Evolutionary conservation across 2,329 filamentous ascomycete species (phyloP).

Genomic region (Sporothrix schenckii): DNA sequence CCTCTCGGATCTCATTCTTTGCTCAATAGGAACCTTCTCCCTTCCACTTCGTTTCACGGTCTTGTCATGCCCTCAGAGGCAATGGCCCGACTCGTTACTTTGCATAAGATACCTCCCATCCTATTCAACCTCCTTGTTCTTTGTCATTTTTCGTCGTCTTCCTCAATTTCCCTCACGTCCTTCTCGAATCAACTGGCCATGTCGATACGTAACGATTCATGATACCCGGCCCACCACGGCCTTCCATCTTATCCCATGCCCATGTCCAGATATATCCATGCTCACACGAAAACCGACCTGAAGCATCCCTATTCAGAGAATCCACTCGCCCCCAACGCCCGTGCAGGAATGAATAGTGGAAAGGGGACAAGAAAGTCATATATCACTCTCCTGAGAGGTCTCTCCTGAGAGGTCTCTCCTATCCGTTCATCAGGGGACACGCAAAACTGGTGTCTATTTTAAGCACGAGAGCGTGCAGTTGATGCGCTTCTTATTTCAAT

Average conservation of each 20-base stretch:
- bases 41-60: not conserved
- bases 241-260: not conserved
- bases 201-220: slow-evolving; percentile 27
- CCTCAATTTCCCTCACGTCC: not conserved
- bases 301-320: not conserved
- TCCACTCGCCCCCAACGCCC: not conserved
- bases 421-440: not conserved
- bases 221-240: slow-evolving; percentile 19
- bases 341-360: slow-evolving; percentile 12
- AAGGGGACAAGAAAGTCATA: not conserved
- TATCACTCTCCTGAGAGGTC: slow-evolving; percentile 8
- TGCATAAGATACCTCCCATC: slow-evolving; percentile 2
- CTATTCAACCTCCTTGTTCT: not conserved
- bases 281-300: not conserved
- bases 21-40: slow-evolving; percentile 15
- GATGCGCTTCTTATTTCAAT: not conserved
- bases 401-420: slow-evolving; percentile 1
- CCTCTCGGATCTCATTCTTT: slow-evolving; percentile 12
- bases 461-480: not conserved
- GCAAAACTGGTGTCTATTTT: not conserved
- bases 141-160: slow-evolving; percentile 6
- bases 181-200: not conserved
- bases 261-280: not conserved
- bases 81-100: not conserved
- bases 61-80: not conserved